Conservation (phyloP, 768 basidiomycete genomes). For the Termitomyces sp. region DNA sequence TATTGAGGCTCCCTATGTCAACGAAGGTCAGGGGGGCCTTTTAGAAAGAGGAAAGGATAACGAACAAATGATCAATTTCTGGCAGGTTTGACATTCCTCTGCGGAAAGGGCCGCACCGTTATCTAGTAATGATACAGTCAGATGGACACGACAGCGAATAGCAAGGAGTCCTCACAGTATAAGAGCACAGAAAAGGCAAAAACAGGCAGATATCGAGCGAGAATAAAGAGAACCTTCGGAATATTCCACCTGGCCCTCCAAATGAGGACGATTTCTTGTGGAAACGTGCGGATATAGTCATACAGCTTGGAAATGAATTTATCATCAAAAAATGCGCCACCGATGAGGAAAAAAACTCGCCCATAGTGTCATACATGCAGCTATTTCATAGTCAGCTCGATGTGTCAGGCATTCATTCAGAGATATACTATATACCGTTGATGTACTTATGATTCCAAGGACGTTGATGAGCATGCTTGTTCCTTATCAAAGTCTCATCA, state of each 20-base stretch:
- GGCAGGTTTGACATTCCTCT: neutral
- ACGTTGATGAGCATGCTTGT: too few species aligned
- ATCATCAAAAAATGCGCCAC: neutral
- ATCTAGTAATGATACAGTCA: neutral
- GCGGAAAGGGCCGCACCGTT: neutral
- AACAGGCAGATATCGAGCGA: constrained; percentile 3
- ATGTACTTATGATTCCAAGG: neutral
- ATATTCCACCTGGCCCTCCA: constrained; percentile 5
- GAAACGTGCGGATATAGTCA: constrained; percentile 3
- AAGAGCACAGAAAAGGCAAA: neutral
- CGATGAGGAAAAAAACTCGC: neutral
- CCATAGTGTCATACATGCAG: constrained; percentile 1
- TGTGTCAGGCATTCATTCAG: neutral
- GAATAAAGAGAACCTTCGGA: constrained; percentile 2
- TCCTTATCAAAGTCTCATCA: neutral
- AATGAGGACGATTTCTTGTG: constrained; percentile 3
- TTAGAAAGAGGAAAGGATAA: neutral
- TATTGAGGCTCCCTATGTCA: constrained; percentile 1
- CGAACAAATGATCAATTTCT: neutral
- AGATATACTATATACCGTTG: neutral
- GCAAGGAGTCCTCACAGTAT: neutral
- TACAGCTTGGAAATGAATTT: neutral
- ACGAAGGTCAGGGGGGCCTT: neutral
- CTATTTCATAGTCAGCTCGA: neutral
- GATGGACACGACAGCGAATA: too few species aligned